These are phyloP conservation scores for Xerophyta viscosa DNA, from an alignment of 106 monocot genomes.

Conservation along the genomic window DNA sequence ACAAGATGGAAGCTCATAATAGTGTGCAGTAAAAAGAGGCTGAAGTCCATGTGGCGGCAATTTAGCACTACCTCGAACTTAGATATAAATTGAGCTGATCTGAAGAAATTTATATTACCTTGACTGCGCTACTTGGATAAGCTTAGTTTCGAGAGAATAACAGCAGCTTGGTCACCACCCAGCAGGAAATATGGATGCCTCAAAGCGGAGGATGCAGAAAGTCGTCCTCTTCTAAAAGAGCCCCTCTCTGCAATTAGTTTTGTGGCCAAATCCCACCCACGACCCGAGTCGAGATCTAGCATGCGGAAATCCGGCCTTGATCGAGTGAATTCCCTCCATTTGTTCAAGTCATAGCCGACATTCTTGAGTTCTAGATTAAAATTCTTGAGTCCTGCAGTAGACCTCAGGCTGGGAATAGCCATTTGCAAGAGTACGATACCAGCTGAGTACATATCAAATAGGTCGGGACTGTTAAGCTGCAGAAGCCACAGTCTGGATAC, in stretches of 20 bases:
- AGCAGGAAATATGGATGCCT: constrained; percentile 90
- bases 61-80: too few relatives aligned
- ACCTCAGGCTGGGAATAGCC: constrained; percentile 63
- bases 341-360: constrained; percentile 52
- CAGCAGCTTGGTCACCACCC: constrained; percentile 85
- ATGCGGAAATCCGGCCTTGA: constrained; percentile 37
- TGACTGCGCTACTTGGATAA: constrained; percentile 25
- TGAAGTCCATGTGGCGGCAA: too few relatives aligned
- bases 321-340: constrained; percentile 52
- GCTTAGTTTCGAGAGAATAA: constrained; percentile 64
- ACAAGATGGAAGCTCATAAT: too few relatives aligned
- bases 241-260: constrained; percentile 65
- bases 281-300: constrained; percentile 54
- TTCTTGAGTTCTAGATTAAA: constrained; percentile 82
- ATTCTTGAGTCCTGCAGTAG: constrained; percentile 61
- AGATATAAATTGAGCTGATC: too few relatives aligned
- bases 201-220: constrained; percentile 73
- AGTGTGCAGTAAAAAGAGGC: too few relatives aligned
- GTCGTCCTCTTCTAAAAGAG: constrained; percentile 43
- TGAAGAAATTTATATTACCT: too few relatives aligned
- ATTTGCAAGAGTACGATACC: constrained; percentile 92
- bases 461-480: constrained; percentile 91
- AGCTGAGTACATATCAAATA: constrained; percentile 95
- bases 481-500: not conserved
- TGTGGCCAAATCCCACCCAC: constrained; percentile 72